phyloP scores from a whole-genome alignment of 345 rosid genomes.

The Syzygium aromaticum region DNA sequence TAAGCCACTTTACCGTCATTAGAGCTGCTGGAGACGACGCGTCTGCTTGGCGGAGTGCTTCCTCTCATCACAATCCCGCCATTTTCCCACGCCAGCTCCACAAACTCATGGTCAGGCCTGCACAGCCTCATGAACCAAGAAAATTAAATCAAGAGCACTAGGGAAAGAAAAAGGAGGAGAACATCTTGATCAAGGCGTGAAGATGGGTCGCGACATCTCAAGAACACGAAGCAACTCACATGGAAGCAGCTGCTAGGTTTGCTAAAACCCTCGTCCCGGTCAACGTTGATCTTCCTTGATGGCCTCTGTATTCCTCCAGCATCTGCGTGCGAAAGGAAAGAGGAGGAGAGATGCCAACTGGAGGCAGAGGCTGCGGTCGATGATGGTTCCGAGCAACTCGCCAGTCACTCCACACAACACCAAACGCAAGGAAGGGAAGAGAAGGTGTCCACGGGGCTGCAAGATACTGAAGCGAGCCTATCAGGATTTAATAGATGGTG shows the following conservation, averaged over 20 bases:
- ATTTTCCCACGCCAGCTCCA: slow-evolving; percentile 29
- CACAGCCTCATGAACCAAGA: neutral
- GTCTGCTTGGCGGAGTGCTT: neutral
- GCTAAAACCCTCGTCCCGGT: neutral
- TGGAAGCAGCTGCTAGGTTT: neutral
- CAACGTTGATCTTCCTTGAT: neutral
- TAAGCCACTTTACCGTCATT: neutral
- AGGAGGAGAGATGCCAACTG: neutral
- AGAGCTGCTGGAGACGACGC: neutral
- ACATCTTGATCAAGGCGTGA: neutral
- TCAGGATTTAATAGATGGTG: neutral
- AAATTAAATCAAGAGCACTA: neutral
- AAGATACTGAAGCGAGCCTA: neutral
- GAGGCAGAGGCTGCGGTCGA: neutral
- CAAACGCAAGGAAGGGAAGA: neutral
- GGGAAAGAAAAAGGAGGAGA: neutral
- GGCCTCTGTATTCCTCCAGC: neutral
- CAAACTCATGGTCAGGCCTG: slow-evolving; percentile 31
- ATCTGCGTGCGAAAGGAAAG: neutral
- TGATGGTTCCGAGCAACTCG: neutral
- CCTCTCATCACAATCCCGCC: slow-evolving; percentile 17
- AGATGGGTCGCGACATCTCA: neutral
- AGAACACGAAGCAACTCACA: neutral
- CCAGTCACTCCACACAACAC: neutral
- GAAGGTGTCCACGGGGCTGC: neutral